Evolutionary conservation across 1,284 basidiomycete species (phyloP), one percentile per base, ranked within the genome.

Genomic region (Pseudozyma tsukubaensis): DNA sequence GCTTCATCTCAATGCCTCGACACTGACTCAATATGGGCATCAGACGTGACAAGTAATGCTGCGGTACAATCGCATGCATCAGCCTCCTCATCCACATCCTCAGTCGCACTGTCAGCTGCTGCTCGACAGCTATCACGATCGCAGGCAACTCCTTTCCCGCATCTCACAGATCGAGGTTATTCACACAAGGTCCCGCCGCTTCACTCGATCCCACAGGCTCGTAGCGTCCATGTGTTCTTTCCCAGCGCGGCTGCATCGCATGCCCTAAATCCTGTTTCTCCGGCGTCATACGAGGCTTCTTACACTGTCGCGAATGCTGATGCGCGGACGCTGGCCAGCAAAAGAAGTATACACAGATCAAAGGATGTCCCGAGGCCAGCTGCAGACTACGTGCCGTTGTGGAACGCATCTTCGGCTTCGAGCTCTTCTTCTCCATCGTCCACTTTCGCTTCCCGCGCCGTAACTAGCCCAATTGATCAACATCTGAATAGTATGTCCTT

Each of bases 151-250:
- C n/a, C 49, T 11, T 64, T 70, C 37, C 34, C 44, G 18, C 60
- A 29, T 56, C 47, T 29, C 16, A 16, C 36, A 7, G 59, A 69
- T 34, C 67, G 57, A 49, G 35, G 42, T 29, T 43, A 52, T 35
- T 34, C 56, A 3, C 49, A 64, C 14, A 56, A 53, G 34, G 50
- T 13, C 18, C 16, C 36, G 5, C 37, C 61, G 16, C 42, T 50
- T 14, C 50, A 61, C 36, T 47, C 50, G 10, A 43, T 58, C 34
- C 62, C 59, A 14, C 47, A 59, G 11, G 43, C 59, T 4, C 64
- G 64, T 3, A 43, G 50, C 44, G 45, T 71, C 10, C 68, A 71
- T 24, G 51, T 71, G 50, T 71, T 65, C 19, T 65, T 58, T 48
- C 68, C 62, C 6, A 57, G 58, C 12, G 49, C 59, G 5, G 61